Base-by-base conservation (phyloP, 495 filamentous ascomycete genomes). In the Tuber brumale region DNA sequence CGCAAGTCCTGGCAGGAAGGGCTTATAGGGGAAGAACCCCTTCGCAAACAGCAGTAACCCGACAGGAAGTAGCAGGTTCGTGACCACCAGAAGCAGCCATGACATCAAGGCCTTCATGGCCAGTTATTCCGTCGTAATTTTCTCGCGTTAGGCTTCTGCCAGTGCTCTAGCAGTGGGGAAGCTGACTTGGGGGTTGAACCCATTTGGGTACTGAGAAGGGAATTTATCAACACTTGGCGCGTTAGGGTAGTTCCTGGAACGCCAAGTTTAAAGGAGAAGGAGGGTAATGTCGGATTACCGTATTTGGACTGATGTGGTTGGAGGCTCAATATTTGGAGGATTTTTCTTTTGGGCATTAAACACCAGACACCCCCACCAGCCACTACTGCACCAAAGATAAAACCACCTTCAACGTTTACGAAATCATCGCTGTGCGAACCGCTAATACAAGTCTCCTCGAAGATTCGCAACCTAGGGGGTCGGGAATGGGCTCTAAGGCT, bases 21-120 rank as follows among this genome's bases (percentile, higher is more conserved):
- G 92, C 81, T 98, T 99, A 85, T 97, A 97, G 23, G 95, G 95
- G 82, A 99, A 98, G 87, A 98, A 99, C 23, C 96, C 95, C 6
- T 90, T 89, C 10, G 93, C 94, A 84, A 99, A 99, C 73, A 90
- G 85, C 69, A 96, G 76, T 70, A 97, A 89, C 61, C 93, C 90
- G 57, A 92, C 76, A 3, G 92, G 92, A 43, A 97, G 89, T 37
- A 98, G 85, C 23, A 92, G 23, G 85, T 99, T 98, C 37, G 77
- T 69, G 72, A 89, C 89, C 82, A 87, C 87, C 74, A 90, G 81
- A 73, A 90, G 86, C 77, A 89, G 83, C 82, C 82, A 83, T 78
- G 78, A 77, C 69, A 73, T 73, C 31, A 69, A 51, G 45, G 79
- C 69, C 57, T 78, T 78, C 80, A 81, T 81, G 66, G 73, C 73